These are phyloP conservation scores for Sclerotiophoma versabilis DNA, from an alignment of 2,329 filamentous ascomycete species.

Conservation along the genomic window DNA sequence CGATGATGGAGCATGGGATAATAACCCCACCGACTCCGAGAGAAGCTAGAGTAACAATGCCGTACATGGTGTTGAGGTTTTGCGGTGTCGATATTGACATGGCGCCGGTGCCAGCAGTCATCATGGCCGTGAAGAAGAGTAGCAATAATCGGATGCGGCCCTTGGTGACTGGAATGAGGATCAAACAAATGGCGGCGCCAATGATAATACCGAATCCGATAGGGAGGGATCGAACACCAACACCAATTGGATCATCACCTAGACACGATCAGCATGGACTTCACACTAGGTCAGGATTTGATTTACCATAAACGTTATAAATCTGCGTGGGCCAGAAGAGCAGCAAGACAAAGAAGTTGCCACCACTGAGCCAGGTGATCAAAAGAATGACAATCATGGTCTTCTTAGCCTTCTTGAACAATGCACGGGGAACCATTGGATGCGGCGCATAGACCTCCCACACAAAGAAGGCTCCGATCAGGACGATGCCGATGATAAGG, in stretches of 20 bases:
- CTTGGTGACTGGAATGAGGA: constrained; percentile 63
- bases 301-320: constrained; percentile 44
- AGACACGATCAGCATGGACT: neutral
- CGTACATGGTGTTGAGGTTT: constrained; percentile 64
- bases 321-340: constrained; percentile 47
- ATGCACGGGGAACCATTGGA: constrained; percentile 53
- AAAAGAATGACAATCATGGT: constrained; percentile 43
- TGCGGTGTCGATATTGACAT: constrained; percentile 59
- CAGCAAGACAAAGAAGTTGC: constrained; percentile 45
- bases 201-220: constrained; percentile 69
- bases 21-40: constrained; percentile 73
- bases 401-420: constrained; percentile 41
- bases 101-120: constrained; percentile 69
- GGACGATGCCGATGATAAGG: constrained; percentile 58
- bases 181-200: constrained; percentile 66
- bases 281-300: neutral
- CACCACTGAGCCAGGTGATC: constrained; percentile 45
- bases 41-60: constrained; percentile 66
- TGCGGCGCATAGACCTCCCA: constrained; percentile 55
- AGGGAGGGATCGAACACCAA: constrained; percentile 71
- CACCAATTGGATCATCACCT: constrained; percentile 65
- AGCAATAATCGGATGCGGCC: constrained; percentile 68
- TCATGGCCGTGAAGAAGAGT: constrained; percentile 65
- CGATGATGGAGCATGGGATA: constrained; percentile 71
- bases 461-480: constrained; percentile 59